These are phyloP conservation scores for Botrytis medusae DNA, from an alignment of 2,329 filamentous ascomycete species.

Conservation along the genomic window DNA sequence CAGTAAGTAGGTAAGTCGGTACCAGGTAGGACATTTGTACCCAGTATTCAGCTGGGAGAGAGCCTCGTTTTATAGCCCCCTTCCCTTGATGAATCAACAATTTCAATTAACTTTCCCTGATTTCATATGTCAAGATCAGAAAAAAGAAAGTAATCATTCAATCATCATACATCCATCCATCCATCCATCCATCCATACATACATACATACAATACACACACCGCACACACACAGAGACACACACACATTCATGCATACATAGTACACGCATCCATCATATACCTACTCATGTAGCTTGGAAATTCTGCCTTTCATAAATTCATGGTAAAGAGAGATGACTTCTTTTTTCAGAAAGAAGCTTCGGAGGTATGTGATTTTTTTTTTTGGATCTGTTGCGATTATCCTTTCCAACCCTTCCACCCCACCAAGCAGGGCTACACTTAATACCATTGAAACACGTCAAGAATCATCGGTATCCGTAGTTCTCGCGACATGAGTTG, in stretches of 20 bases:
- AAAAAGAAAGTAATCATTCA: not conserved
- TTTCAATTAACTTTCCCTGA: not conserved
- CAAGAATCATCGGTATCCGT: not conserved
- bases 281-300: not conserved
- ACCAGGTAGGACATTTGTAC: not conserved
- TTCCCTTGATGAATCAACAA: not conserved
- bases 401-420: not conserved
- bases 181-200: not conserved
- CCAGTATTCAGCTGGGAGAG: not conserved
- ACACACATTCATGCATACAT: not conserved
- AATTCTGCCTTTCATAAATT: not conserved
- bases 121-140: not conserved
- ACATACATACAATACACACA: too few species aligned
- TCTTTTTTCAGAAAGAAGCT: slow-evolving; percentile 18
- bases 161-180: not conserved
- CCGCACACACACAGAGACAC: not conserved
- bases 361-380: slow-evolving; percentile 9
- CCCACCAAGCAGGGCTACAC: slow-evolving; percentile 11
- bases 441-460: not conserved
- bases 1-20: not conserved
- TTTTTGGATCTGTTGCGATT: not conserved
- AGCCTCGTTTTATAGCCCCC: not conserved
- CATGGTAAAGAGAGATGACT: slow-evolving; percentile 7
- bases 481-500: not conserved
- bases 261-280: not conserved